phyloP scores from a whole-genome alignment of 1,284 basidiomycete genomes.

The Sphagnurus paluster region DNA sequence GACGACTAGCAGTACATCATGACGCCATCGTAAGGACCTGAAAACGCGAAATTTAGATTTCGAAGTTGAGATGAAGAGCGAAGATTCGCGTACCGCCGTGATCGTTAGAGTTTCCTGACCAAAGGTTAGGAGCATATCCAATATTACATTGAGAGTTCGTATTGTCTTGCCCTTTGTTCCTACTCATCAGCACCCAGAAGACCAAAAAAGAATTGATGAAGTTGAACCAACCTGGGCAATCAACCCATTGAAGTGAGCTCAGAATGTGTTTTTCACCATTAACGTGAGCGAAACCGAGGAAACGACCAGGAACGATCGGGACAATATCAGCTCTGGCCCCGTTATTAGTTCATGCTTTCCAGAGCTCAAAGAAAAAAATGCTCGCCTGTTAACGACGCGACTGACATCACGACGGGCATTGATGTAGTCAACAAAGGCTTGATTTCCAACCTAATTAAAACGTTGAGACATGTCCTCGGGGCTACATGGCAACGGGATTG shows the following conservation, averaged over 20 bases:
- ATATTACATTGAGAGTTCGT: conserved; percentile 45
- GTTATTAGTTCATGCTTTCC: conserved; percentile 10
- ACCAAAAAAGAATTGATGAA: conserved; percentile 7
- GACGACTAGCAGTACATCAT: conserved; percentile 49
- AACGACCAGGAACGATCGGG: too few species aligned
- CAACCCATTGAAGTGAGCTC: conserved; percentile 30
- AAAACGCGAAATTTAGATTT: background rate
- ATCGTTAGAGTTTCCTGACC: conserved; percentile 37
- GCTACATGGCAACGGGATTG: too few species aligned
- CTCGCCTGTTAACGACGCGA: conserved; percentile 51
- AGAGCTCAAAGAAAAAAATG: conserved; percentile 15
- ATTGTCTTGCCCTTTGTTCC: conserved; percentile 40
- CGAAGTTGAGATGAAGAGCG: conserved; percentile 5
- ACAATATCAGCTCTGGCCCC: too few species aligned
- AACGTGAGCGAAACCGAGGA: conserved; percentile 40
- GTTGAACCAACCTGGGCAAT: conserved; percentile 32
- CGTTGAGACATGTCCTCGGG: background rate
- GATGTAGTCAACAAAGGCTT: conserved; percentile 59
- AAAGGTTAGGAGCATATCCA: conserved; percentile 53
- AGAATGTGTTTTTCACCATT: conserved; percentile 42
- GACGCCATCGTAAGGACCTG: conserved; percentile 54
- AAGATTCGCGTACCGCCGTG: conserved; percentile 32
- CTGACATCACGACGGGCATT: conserved; percentile 44
- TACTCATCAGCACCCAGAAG: too few species aligned
- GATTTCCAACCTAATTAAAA: conserved; percentile 53